These are phyloP conservation scores for Phytophthora pini DNA, from an alignment of 352 stramenopile genomes.

Conservation along the genomic window DNA sequence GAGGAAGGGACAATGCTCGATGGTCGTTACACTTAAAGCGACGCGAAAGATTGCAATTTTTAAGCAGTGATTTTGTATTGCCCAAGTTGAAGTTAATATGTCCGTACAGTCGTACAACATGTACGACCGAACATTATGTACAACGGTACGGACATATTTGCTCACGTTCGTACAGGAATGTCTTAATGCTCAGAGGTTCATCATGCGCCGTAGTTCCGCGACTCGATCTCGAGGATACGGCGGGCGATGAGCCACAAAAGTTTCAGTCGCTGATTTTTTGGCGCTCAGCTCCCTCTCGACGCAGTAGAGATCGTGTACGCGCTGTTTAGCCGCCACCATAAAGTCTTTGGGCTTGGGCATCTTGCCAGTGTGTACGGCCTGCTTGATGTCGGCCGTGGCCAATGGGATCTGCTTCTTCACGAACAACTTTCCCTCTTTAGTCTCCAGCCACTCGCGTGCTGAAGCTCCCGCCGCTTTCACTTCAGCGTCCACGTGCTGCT, in stretches of 20 bases:
- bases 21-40: constrained; percentile 29
- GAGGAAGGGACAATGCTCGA: neutral
- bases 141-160: no score
- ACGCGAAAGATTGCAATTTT: constrained; percentile 28
- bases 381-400: constrained; percentile 59
- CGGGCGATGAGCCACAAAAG: constrained; percentile 36
- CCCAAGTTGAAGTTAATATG: constrained; percentile 34
- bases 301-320: constrained; percentile 50
- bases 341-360: constrained; percentile 67
- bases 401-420: constrained; percentile 59
- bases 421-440: constrained; percentile 68
- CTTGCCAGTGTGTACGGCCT: constrained; percentile 49
- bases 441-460: constrained; percentile 55
- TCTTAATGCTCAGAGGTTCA: neutral
- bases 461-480: constrained; percentile 25
- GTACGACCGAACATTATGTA: neutral
- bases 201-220: constrained; percentile 26
- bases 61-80: constrained; percentile 7
- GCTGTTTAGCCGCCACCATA: constrained; percentile 47
- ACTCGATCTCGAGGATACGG: constrained; percentile 40
- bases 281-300: constrained; percentile 41
- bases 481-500: constrained; percentile 36
- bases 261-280: constrained; percentile 39
- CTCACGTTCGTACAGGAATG: no score
- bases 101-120: neutral